A percentile compares a stretch with the other conserved stretches of the same genome.
Conservation (phyloP, 1,139 yeast species). For the Lodderomyces pseudojiufengensis region DNA sequence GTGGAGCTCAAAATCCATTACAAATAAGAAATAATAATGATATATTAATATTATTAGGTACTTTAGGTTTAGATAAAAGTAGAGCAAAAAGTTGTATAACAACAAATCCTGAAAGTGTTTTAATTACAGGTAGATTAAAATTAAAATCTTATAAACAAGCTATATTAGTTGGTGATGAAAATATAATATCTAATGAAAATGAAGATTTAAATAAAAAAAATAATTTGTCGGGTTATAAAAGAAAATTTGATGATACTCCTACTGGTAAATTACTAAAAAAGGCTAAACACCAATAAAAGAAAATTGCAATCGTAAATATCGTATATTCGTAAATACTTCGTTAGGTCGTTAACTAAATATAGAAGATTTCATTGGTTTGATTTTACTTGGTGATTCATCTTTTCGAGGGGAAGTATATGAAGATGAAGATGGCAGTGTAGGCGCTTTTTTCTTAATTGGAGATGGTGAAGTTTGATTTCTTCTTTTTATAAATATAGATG, state of each 20-base stretch:
- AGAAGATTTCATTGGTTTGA: conserved; percentile 29
- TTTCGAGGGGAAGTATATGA: too few species aligned
- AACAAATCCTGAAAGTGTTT: conserved; percentile 57
- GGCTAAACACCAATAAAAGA: conserved; percentile 10
- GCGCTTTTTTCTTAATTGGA: conserved; percentile 3
- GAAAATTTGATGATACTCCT: conserved; percentile 23
- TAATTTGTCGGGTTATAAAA: conserved; percentile 23
- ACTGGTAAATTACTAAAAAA: conserved; percentile 28
- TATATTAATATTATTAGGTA: conserved; percentile 57
- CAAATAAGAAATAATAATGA: conserved; percentile 67
- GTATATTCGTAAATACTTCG: conserved; percentile 1
- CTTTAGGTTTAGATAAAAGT: conserved; percentile 67
- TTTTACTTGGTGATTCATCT: conserved; percentile 15
- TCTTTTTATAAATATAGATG: conserved; percentile 24
- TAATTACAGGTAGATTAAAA: conserved; percentile 71
- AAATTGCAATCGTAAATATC: not conserved
- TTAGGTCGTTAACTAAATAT: conserved; percentile 22
- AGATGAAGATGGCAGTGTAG: too few species aligned
- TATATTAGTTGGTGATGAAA: conserved; percentile 39
- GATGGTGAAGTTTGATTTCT: conserved; percentile 11
- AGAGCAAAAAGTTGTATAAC: conserved; percentile 60
- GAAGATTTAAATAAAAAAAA: conserved; percentile 27
- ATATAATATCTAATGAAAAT: conserved; percentile 10
- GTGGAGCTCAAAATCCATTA: conserved; percentile 64
- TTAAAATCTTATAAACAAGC: conserved; percentile 68